phyloP scores from a whole-genome alignment of 2,329 filamentous ascomycete species.

The Gaeumannomyces tritici region DNA sequence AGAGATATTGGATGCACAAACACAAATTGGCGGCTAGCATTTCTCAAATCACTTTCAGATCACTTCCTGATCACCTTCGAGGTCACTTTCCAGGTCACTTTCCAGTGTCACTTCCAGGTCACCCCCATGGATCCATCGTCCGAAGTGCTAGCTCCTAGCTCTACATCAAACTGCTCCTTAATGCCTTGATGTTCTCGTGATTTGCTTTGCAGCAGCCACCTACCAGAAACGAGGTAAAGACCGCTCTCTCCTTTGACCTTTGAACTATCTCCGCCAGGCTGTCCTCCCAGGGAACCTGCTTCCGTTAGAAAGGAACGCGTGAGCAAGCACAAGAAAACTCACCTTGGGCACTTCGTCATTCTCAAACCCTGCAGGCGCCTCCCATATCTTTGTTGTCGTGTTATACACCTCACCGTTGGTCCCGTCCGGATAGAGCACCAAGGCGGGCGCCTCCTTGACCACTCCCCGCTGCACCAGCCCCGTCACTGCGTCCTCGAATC shows the following conservation, averaged over 20 bases:
- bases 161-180: neutral
- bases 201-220: constrained; percentile 40
- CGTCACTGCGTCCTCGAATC: constrained; percentile 40
- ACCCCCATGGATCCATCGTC: too few relatives aligned
- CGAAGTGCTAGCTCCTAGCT: too few relatives aligned
- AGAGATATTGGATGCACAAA: too few relatives aligned
- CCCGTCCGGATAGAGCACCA: constrained; percentile 60
- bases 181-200: neutral
- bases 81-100: too few relatives aligned
- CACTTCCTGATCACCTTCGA: too few relatives aligned
- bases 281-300: constrained; percentile 32
- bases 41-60: too few relatives aligned
- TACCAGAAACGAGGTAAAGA: constrained; percentile 37
- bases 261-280: constrained; percentile 31
- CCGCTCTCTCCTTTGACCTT: constrained; percentile 21
- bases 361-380: constrained; percentile 19
- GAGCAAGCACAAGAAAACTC: neutral
- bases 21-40: too few relatives aligned
- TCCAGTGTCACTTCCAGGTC: too few relatives aligned
- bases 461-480: constrained; percentile 23
- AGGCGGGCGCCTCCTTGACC: constrained; percentile 32
- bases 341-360: neutral
- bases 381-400: constrained; percentile 52
- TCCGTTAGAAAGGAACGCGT: neutral
- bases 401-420: constrained; percentile 61